Percentiles rank a stretch among this genome's conserved stretches.
These are phyloP conservation scores for Aspergillus sp. DNA, from an alignment of 2,329 filamentous ascomycete genomes.

Conservation along the genomic window DNA sequence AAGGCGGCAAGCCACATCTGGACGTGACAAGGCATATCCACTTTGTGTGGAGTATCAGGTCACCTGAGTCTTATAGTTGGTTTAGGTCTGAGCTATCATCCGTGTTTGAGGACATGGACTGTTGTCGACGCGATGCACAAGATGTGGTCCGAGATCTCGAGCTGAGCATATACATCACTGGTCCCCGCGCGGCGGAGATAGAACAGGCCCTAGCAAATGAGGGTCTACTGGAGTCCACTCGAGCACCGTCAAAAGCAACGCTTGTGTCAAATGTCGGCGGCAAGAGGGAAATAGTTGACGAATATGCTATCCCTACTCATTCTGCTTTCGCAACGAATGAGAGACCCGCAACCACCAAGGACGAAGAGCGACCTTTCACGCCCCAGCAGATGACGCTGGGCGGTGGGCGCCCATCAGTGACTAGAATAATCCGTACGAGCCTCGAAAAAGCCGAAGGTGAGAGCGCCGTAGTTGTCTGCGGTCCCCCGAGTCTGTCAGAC, in stretches of 20 bases:
- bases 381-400: constrained; percentile 29
- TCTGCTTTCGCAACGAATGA: background rate
- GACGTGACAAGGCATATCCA: constrained; percentile 51
- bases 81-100: constrained; percentile 52
- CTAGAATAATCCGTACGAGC: constrained; percentile 53
- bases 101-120: constrained; percentile 45
- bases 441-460: constrained; percentile 63
- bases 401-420: constrained; percentile 54
- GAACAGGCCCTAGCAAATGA: no score
- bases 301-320: no score
- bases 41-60: constrained; percentile 61
- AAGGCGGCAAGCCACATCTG: constrained; percentile 19
- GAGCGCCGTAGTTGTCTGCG: constrained; percentile 63
- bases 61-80: constrained; percentile 53
- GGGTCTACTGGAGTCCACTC: no score
- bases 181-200: no score
- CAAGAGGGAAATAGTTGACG: no score
- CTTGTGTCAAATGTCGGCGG: no score
- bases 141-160: constrained; percentile 23
- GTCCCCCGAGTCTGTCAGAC: constrained; percentile 55
- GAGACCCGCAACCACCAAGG: background rate
- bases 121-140: constrained; percentile 28
- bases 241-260: no score
- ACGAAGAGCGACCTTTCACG: background rate
- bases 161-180: no score